phyloP scores from a whole-genome alignment of 2,329 filamentous ascomycete species.

The Calcarisporium arbuscula region DNA sequence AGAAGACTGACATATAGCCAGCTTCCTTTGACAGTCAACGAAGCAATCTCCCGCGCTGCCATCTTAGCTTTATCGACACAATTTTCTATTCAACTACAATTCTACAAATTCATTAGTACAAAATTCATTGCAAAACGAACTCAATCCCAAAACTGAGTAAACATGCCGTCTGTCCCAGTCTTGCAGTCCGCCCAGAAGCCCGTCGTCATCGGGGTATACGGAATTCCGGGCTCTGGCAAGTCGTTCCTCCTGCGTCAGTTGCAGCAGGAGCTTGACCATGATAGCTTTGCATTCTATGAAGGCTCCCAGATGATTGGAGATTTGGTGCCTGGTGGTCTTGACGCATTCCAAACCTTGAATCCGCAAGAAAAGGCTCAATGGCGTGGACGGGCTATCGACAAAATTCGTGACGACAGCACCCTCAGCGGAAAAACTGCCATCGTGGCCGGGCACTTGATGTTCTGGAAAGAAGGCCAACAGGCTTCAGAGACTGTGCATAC shows the following conservation, averaged over 20 bases:
- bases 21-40: too few relatives aligned
- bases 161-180: background rate
- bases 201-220: slow-evolving; percentile 46
- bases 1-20: too few relatives aligned
- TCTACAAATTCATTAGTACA: too few relatives aligned
- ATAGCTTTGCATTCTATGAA: slow-evolving; percentile 42
- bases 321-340: slow-evolving; percentile 39
- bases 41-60: too few relatives aligned
- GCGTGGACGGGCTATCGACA: slow-evolving; percentile 39
- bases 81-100: too few relatives aligned
- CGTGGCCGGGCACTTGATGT: slow-evolving; percentile 50
- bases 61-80: too few relatives aligned
- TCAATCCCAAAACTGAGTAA: too few relatives aligned
- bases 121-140: too few relatives aligned
- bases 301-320: slow-evolving; percentile 41
- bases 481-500: slow-evolving; percentile 32
- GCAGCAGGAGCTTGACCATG: slow-evolving; percentile 22
- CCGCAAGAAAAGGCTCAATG: slow-evolving; percentile 27
- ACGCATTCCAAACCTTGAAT: slow-evolving; percentile 35
- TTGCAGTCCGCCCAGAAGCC: slow-evolving; percentile 20
- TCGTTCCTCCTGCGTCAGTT: slow-evolving; percentile 36
- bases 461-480: slow-evolving; percentile 38
- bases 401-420: slow-evolving; percentile 31
- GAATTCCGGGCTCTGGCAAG: slow-evolving; percentile 49
- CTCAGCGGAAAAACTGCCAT: slow-evolving; percentile 31